Conservation (phyloP, 257 asterid species). For the Jacaranda copaia region DNA sequence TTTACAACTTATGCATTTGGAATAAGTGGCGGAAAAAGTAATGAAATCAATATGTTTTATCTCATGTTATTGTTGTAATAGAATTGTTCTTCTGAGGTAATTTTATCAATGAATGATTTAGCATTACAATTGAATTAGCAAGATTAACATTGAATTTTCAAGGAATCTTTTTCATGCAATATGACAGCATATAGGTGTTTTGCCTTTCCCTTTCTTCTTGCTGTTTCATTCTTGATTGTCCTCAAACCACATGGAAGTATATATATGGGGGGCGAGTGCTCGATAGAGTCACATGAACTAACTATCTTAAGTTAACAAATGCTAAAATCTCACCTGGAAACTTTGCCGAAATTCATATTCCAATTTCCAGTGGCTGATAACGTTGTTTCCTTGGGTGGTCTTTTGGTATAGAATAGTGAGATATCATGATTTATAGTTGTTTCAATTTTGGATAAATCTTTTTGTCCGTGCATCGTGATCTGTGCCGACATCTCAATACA, state of each 20-base stretch:
- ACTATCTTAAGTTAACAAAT: constrained; percentile 8
- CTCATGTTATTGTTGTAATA: neutral
- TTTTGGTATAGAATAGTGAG: neutral
- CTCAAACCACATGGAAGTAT: constrained; percentile 4
- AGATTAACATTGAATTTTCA: neutral
- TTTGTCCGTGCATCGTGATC: neutral
- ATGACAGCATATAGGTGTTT: neutral
- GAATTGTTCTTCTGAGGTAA: neutral
- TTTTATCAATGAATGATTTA: neutral
- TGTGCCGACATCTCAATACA: constrained; percentile 10
- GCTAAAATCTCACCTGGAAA: neutral
- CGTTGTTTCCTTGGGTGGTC: neutral
- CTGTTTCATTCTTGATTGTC: constrained; percentile 24
- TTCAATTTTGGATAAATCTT: neutral
- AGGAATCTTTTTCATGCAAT: neutral
- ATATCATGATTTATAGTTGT: neutral
- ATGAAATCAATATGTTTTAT: neutral
- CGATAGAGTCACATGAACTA: neutral
- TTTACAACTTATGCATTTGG: no score
- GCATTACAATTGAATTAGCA: neutral
- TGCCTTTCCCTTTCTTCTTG: constrained; percentile 10
- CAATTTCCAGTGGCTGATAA: neutral
- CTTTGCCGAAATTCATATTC: constrained; percentile 2
- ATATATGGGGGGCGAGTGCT: constrained; percentile 1
- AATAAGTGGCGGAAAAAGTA: neutral